Evolutionary conservation across 2,329 filamentous ascomycete species (phyloP).

Genomic region (Colletotrichum noveboracense): DNA sequence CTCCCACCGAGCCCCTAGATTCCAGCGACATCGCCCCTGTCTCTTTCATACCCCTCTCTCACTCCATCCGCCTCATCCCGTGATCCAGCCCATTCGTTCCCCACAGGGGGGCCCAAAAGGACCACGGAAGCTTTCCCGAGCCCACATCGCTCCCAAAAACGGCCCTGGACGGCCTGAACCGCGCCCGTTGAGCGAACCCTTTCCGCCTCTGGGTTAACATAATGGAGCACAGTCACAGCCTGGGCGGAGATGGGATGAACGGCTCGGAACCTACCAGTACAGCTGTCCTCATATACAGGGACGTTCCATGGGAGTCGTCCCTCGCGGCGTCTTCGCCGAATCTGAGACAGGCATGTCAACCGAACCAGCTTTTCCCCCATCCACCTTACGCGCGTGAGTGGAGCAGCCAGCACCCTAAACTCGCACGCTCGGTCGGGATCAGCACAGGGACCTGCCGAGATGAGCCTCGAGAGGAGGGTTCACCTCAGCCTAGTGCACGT

Average conservation of each 20-base stretch:
- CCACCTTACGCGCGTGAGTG: background rate
- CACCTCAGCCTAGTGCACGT: background rate
- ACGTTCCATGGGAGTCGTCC: background rate
- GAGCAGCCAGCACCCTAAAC: background rate
- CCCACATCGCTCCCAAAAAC: background rate
- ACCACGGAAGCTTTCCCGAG: background rate
- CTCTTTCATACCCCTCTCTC: background rate
- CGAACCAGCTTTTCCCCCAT: background rate
- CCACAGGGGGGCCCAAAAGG: background rate
- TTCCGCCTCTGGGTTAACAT: background rate
- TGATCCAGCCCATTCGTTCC: background rate
- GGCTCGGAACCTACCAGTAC: background rate
- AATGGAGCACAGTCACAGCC: background rate
- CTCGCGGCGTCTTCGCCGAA: background rate
- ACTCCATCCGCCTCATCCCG: background rate
- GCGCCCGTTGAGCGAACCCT: background rate
- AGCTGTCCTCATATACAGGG: background rate
- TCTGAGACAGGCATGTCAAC: conserved; percentile 1
- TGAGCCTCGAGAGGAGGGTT: background rate
- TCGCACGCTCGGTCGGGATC: background rate
- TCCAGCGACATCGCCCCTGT: conserved; percentile 11
- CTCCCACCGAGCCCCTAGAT: conserved; percentile 9
- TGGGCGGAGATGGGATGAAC: background rate
- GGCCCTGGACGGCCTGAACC: background rate
- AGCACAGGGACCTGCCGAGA: background rate